A percentile compares a stretch with the other conserved stretches of the same genome.
Conservation (phyloP, 1,284 basidiomycete genomes). For the Cryptococcus sp. region DNA sequence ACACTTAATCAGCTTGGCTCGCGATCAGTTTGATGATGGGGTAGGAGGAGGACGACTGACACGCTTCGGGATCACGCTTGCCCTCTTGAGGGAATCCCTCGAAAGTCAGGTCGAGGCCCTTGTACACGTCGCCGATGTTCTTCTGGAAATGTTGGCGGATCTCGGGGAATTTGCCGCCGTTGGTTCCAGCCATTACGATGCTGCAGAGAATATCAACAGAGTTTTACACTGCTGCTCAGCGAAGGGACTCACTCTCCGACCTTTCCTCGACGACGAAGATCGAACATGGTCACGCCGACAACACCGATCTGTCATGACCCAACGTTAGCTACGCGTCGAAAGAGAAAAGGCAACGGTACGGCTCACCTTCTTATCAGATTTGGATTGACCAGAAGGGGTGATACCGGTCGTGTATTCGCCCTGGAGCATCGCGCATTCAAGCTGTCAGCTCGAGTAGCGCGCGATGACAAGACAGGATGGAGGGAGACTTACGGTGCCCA, state of each 20-base stretch:
- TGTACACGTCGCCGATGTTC: conserved; percentile 79
- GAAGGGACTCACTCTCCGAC: conserved; percentile 55
- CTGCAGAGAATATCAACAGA: conserved; percentile 18
- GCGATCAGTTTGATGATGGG: not conserved
- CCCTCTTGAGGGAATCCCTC: conserved; percentile 74
- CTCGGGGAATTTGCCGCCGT: conserved; percentile 65
- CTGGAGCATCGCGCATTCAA: conserved; percentile 12
- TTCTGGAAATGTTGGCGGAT: conserved; percentile 77
- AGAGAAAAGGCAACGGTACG: not conserved
- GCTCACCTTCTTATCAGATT: conserved; percentile 85
- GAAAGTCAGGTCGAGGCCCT: conserved; percentile 76
- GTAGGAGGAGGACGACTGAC: conserved; percentile 61
- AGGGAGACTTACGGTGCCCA: conserved; percentile 47
- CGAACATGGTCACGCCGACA: conserved; percentile 85
- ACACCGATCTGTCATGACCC: conserved; percentile 62
- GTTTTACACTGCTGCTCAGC: not conserved
- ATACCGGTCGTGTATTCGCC: conserved; percentile 87
- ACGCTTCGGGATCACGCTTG: conserved; percentile 74
- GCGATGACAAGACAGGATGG: not conserved
- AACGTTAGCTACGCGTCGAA: not conserved
- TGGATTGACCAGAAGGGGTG: conserved; percentile 84
- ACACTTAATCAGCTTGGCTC: not conserved
- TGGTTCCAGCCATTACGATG: conserved; percentile 53
- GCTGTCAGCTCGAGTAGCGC: conserved; percentile 5
- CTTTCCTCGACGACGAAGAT: conserved; percentile 81